phyloP scores from a whole-genome alignment of 179 eudicot species.

The Monotropa hypopitys region DNA sequence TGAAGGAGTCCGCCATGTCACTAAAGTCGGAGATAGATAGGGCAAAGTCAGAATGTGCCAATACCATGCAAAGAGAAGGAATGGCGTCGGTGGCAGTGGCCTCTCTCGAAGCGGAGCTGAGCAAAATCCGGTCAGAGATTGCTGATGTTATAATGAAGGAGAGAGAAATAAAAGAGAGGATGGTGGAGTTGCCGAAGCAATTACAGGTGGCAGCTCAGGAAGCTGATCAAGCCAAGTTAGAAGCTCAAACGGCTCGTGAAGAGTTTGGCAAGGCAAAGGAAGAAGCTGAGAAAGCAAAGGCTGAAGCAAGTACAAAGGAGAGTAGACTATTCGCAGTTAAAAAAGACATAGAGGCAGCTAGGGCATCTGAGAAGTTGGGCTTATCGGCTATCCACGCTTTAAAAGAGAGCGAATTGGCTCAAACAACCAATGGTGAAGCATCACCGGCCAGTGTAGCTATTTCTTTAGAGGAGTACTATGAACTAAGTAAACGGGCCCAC shows the following conservation, averaged over 20 bases:
- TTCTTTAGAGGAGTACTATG: constrained; percentile 76
- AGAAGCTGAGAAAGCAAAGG: constrained; percentile 71
- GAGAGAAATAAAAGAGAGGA: constrained; percentile 53
- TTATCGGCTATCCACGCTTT: constrained; percentile 58
- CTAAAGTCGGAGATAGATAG: constrained; percentile 54
- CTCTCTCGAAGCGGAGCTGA: constrained; percentile 69
- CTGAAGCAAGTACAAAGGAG: constrained; percentile 44
- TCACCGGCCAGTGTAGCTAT: constrained; percentile 40
- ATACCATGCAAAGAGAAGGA: constrained; percentile 62
- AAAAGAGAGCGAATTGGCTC: constrained; percentile 49
- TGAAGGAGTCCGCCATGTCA: constrained; percentile 51
- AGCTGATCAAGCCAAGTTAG: constrained; percentile 57
- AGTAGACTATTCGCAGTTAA: constrained; percentile 47
- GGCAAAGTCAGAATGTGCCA: constrained; percentile 39
- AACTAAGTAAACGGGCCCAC: constrained; percentile 61
- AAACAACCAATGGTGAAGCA: constrained; percentile 22
- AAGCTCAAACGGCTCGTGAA: constrained; percentile 46
- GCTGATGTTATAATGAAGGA: constrained; percentile 39
- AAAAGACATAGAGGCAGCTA: constrained; percentile 87
- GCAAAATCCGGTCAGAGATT: constrained; percentile 46
- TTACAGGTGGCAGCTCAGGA: constrained; percentile 63
- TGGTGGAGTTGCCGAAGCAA: constrained; percentile 58
- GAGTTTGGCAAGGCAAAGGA: constrained; percentile 54
- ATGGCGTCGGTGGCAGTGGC: constrained; percentile 57
- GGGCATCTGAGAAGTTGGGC: constrained; percentile 66